A percentile compares a stretch with the other conserved stretches of the same genome.
Conservation (phyloP, 495 filamentous ascomycete genomes). For the Niebla homalea region DNA sequence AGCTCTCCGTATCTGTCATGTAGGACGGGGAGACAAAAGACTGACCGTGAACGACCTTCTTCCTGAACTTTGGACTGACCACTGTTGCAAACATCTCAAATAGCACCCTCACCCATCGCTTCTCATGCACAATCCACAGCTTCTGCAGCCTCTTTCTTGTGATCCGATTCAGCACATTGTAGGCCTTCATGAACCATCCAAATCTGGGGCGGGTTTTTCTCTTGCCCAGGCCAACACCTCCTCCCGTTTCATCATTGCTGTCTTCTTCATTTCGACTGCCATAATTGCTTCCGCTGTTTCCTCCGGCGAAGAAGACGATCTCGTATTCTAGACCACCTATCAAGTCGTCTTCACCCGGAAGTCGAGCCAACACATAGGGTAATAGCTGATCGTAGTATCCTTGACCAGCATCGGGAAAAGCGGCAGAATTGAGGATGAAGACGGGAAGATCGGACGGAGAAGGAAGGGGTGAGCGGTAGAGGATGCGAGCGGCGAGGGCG, state of each 20-base stretch:
- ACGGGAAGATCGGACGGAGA: constrained; percentile 32
- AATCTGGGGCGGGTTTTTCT: constrained; percentile 37
- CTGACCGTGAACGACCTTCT: constrained; percentile 41
- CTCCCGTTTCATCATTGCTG: constrained; percentile 3
- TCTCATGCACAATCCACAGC: constrained; percentile 45
- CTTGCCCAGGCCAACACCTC: constrained; percentile 15
- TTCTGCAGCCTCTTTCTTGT: constrained; percentile 39
- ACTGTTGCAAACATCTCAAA: constrained; percentile 44
- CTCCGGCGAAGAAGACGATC: constrained; percentile 43
- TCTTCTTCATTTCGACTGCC: neutral
- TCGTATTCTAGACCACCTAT: constrained; percentile 37
- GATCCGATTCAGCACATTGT: constrained; percentile 38
- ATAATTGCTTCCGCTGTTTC: constrained; percentile 20
- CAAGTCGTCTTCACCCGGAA: constrained; percentile 42
- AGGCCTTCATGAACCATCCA: constrained; percentile 46
- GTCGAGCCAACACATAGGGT: constrained; percentile 41
- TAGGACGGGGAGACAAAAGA: constrained; percentile 1
- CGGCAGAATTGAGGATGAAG: constrained; percentile 42
- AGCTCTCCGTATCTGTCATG: neutral
- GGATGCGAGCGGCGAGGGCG: constrained; percentile 28
- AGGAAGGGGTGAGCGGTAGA: constrained; percentile 37
- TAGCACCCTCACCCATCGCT: constrained; percentile 40
- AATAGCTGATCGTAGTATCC: constrained; percentile 40
- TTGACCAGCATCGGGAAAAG: constrained; percentile 36
- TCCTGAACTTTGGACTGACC: constrained; percentile 42